Conservation (phyloP, 2,329 filamentous ascomycete genomes). For the Ceratocystis eucalypticola region DNA sequence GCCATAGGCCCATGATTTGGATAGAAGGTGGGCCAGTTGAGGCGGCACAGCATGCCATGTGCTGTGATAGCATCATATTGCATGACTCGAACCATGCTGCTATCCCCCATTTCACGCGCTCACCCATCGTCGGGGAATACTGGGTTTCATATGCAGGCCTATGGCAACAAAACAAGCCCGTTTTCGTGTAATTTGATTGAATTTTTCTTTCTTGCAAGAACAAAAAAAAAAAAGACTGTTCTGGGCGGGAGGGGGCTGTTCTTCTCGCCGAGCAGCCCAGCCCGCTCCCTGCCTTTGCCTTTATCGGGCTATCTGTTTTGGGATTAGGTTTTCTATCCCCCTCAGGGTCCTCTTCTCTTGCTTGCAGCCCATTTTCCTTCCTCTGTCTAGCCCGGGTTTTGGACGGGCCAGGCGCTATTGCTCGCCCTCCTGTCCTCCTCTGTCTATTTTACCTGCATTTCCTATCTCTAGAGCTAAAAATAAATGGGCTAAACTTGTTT, state of each 20-base stretch:
- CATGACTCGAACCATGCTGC: neutral
- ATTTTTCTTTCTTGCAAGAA: neutral
- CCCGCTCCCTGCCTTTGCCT: neutral
- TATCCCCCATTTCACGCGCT: neutral
- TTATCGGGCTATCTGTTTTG: conserved; percentile 1
- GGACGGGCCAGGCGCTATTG: neutral
- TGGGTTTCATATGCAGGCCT: neutral
- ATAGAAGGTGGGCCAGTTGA: neutral
- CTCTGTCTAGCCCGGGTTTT: neutral
- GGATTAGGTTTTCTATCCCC: neutral
- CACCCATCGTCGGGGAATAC: neutral
- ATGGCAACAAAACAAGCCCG: too few species aligned
- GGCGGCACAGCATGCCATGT: neutral
- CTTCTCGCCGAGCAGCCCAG: neutral
- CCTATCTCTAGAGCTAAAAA: neutral
- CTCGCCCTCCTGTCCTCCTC: neutral
- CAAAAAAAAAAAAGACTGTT: too few species aligned
- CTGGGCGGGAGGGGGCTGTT: too few species aligned
- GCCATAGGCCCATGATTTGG: neutral
- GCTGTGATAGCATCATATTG: neutral
- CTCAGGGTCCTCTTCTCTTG: neutral
- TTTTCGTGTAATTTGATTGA: too few species aligned
- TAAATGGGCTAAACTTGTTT: neutral
- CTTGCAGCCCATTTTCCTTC: neutral
- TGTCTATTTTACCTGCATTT: neutral